Percentiles rank a stretch among this genome's conserved stretches.
These are phyloP conservation scores for Erythrobasidium hasegawianum DNA, from an alignment of 1,284 basidiomycete species.

Conservation along the genomic window DNA sequence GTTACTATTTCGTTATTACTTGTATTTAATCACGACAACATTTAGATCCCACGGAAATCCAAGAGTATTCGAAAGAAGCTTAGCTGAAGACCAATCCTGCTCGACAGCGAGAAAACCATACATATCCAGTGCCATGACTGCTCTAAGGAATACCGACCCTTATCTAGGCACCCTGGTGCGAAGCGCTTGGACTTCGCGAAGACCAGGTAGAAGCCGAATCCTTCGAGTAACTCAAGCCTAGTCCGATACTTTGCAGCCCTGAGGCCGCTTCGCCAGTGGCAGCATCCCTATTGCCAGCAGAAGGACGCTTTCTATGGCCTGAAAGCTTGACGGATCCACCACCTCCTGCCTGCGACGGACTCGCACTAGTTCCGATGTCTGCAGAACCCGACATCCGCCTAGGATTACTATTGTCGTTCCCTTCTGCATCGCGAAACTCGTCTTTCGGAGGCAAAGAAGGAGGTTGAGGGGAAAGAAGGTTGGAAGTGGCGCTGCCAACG, in stretches of 20 bases:
- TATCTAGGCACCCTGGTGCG: no score
- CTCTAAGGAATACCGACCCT: no score
- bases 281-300: slow-evolving; percentile 1
- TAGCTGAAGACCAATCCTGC: no score
- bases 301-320: slow-evolving; percentile 30
- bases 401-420: slow-evolving; percentile 29
- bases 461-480: slow-evolving; percentile 5
- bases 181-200: slow-evolving; percentile 13
- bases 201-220: slow-evolving; percentile 16
- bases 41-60: no score
- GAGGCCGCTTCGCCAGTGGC: not conserved
- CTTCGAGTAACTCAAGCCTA: slow-evolving; percentile 26
- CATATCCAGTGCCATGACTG: no score
- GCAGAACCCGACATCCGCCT: slow-evolving; percentile 37
- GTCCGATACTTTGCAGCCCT: slow-evolving; percentile 9
- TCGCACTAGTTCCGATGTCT: slow-evolving; percentile 16
- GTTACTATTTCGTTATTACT: no score
- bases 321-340: slow-evolving; percentile 11
- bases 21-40: no score
- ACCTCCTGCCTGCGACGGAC: not conserved
- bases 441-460: slow-evolving; percentile 31
- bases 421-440: slow-evolving; percentile 7
- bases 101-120: no score
- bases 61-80: no score
- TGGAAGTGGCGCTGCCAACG: not conserved